Percentiles rank a stretch among this genome's conserved stretches.
Evolutionary conservation across 441 rosid genomes (phyloP).

Genomic region (Omphalea diandra): DNA sequence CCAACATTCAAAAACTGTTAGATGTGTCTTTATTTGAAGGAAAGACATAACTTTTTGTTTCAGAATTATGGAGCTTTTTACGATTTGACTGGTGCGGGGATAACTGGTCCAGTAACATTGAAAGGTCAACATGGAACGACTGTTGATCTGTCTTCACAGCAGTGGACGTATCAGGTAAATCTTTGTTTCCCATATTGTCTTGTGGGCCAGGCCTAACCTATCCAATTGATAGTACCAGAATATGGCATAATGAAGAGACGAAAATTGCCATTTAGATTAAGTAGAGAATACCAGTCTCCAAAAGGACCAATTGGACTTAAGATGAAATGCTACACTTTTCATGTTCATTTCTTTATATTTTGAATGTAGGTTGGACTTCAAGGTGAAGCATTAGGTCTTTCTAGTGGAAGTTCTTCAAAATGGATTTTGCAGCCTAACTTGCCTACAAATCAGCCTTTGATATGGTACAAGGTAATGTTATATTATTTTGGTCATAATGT

Average conservation of each 20-base stretch:
- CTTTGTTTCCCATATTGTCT: constrained; percentile 7
- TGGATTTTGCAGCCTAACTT: constrained; percentile 66
- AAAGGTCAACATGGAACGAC: constrained; percentile 53
- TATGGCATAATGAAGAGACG: neutral
- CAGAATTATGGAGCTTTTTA: constrained; percentile 95
- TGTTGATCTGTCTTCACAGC: constrained; percentile 62
- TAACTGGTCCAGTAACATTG: constrained; percentile 86
- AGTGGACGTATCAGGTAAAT: constrained; percentile 91
- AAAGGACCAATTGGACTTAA: neutral
- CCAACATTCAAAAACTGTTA: neutral
- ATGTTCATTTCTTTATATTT: constrained; percentile 12
- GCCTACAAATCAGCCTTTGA: constrained; percentile 73
- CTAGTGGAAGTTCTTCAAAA: constrained; percentile 65
- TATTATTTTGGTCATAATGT: neutral
- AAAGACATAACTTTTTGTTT: constrained; percentile 4
- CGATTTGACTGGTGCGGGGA: constrained; percentile 76
- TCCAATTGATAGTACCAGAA: neutral
- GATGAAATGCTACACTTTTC: neutral
- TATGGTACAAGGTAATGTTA: constrained; percentile 89
- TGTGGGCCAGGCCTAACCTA: neutral
- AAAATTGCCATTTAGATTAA: neutral
- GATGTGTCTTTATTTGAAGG: constrained; percentile 2
- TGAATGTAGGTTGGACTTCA: constrained; percentile 72
- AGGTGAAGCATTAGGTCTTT: constrained; percentile 73
- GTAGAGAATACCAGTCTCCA: neutral